phyloP scores from a whole-genome alignment of 2,329 filamentous ascomycete species.

The Cercospora sojina region DNA sequence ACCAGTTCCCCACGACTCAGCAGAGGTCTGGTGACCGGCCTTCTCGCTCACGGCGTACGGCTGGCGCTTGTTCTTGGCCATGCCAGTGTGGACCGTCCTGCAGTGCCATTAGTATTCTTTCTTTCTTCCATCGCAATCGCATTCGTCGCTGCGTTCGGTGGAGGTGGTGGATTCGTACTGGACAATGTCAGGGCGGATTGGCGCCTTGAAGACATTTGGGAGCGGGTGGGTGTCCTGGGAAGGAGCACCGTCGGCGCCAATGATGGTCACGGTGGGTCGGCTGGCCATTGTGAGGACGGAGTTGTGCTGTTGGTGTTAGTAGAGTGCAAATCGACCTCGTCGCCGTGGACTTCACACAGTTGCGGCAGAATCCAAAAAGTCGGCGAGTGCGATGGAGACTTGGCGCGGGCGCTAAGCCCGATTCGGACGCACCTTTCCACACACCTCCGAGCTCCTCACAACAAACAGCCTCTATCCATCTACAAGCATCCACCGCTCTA shows the following conservation, averaged over 20 bases:
- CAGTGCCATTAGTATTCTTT: constrained; percentile 32
- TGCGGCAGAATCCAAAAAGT: constrained; percentile 7
- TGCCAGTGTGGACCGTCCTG: constrained; percentile 85
- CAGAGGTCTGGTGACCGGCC: constrained; percentile 99
- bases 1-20: constrained; percentile 99
- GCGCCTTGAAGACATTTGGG: constrained; percentile 93
- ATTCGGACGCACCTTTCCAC: not conserved
- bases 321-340: constrained; percentile 9
- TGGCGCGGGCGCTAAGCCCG: constrained; percentile 1
- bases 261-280: constrained; percentile 95
- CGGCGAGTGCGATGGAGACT: constrained; percentile 8
- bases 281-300: constrained; percentile 68
- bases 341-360: constrained; percentile 4
- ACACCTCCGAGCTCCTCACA: not conserved
- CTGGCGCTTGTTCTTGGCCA: constrained; percentile 99
- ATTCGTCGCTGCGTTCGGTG: constrained; percentile 6
- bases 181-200: constrained; percentile 98
- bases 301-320: constrained; percentile 21
- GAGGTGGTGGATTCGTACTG: constrained; percentile 62
- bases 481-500: not conserved
- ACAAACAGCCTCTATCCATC: not conserved
- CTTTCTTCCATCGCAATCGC: constrained; percentile 3
- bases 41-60: constrained; percentile 99
- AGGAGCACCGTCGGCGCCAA: constrained; percentile 92
- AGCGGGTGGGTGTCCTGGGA: constrained; percentile 86